Evolutionary conservation across 1,284 basidiomycete genomes (phyloP).

Genomic region (Moesziomyces antarcticus): DNA sequence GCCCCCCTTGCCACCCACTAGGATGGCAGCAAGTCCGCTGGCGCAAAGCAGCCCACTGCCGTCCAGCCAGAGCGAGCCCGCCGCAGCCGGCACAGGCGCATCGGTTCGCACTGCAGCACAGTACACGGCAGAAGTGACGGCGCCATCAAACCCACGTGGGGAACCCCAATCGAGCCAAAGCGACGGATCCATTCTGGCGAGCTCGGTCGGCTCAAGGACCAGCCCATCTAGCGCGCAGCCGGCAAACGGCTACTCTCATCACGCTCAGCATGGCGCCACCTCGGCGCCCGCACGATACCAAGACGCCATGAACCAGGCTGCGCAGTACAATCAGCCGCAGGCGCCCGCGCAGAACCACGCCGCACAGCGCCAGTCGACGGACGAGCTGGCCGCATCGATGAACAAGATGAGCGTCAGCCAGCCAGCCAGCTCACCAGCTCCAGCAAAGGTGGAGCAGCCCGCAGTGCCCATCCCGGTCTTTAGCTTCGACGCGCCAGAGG

Average conservation of each 20-base stretch:
- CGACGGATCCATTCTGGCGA: slow-evolving; percentile 16
- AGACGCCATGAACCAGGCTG: slow-evolving; percentile 11
- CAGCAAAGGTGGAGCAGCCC: not conserved
- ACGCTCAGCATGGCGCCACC: not conserved
- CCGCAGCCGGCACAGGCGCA: slow-evolving; percentile 8
- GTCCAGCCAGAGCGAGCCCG: slow-evolving; percentile 42
- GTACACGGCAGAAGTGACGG: not conserved
- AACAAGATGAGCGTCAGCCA: slow-evolving; percentile 20
- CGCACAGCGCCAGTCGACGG: slow-evolving; percentile 2
- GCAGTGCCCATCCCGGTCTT: slow-evolving; percentile 16
- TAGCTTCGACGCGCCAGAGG: slow-evolving; percentile 31
- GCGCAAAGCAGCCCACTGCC: slow-evolving; percentile 16
- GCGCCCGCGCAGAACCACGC: not conserved
- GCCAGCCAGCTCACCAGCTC: not conserved
- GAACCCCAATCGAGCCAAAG: slow-evolving; percentile 30
- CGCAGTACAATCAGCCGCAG: not conserved
- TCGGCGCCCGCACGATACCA: slow-evolving; percentile 30
- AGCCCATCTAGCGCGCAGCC: slow-evolving; percentile 2
- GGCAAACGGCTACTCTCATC: not conserved
- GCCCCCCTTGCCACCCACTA: slow-evolving; percentile 25
- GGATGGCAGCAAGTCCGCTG: slow-evolving; percentile 14
- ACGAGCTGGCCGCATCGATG: slow-evolving; percentile 23
- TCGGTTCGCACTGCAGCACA: not conserved
- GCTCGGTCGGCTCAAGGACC: slow-evolving; percentile 6
- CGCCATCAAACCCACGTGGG: not conserved